phyloP scores from a whole-genome alignment of 1,284 basidiomycete genomes.

The Moesziomyces aphidis region DNA sequence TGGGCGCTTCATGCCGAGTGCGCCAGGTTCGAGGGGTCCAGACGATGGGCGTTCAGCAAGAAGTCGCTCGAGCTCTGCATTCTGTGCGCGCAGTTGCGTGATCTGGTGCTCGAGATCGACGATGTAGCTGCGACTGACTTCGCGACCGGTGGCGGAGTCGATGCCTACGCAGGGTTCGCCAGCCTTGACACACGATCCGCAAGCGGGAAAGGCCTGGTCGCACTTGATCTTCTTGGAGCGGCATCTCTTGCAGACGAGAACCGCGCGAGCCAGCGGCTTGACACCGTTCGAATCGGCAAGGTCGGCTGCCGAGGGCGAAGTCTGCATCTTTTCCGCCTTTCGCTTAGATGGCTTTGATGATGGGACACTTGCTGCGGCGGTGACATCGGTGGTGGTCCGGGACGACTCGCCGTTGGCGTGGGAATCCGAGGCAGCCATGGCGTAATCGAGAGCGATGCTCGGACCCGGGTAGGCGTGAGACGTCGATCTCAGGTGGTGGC shows the following conservation, averaged over 20 bases:
- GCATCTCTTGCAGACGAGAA: slow-evolving; percentile 48
- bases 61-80: slow-evolving; percentile 36
- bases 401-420: slow-evolving; percentile 24
- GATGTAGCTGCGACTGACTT: slow-evolving; percentile 50
- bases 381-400: slow-evolving; percentile 9
- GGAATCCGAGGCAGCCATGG: slow-evolving; percentile 7
- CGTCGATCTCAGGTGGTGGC: background rate
- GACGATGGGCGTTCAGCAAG: slow-evolving; percentile 13
- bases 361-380: slow-evolving; percentile 3
- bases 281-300: slow-evolving; percentile 12
- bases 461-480: background rate
- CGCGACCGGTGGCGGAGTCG: slow-evolving; percentile 47
- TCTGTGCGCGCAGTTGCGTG: slow-evolving; percentile 33
- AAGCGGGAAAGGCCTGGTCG: slow-evolving; percentile 48
- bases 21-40: slow-evolving; percentile 3
- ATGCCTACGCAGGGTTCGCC: slow-evolving; percentile 47
- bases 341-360: slow-evolving; percentile 24
- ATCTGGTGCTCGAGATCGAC: slow-evolving; percentile 46
- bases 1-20: slow-evolving; percentile 24
- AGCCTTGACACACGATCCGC: slow-evolving; percentile 50
- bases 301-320: slow-evolving; percentile 14
- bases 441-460: background rate
- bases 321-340: slow-evolving; percentile 17
- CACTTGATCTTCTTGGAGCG: slow-evolving; percentile 54
- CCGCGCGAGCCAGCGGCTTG: slow-evolving; percentile 43